Evolutionary conservation across 352 stramenopile genomes (phyloP), one percentile per base, ranked within the genome.

Genomic region (Globisporangium carolinianum): DNA sequence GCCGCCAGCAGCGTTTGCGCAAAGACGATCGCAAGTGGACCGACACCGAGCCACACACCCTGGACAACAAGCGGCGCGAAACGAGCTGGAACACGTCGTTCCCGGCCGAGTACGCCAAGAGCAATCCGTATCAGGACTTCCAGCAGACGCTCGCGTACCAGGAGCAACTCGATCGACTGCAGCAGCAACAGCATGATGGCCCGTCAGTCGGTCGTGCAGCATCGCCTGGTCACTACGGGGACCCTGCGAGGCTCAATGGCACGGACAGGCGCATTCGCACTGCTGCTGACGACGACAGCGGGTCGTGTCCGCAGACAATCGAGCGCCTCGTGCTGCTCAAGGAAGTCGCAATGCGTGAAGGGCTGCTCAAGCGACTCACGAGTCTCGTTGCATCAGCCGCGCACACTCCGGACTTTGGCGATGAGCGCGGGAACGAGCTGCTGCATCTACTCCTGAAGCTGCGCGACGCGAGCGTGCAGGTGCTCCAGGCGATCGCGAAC

Each of bases 81-180:
- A 79, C 83, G 58, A 71, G 80, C 15, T 91, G 80, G 80, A 85
- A 73, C 57, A 86, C 78, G 24, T 88, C 77, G 1, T 91, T 73
- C 45, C 78, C 78, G 35, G 78, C 77, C 15, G 80, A 91, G 47
- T 91, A 91, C 50, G 60, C 79, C 14, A 52, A 62, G 1, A 42
- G 53, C 36, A 62, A 73, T 53, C 65, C 75, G 41, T 59, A 62
- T 38, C 61, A 52, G 1, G 67, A 85, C 58, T 83, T 73, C 18
- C 71, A 79, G 60, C 69, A 76, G 39, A 88, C 79, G 3, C 62
- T 90, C 18, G 75, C 71, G n/a, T 90, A 78, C 47, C 61, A 85
- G 12, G 72, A 86, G 54, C 76, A 88, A 17, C 43, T 71, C 18
- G 60, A 68, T 12, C 56, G 66, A 2, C 68, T 65, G 46, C 59